These are phyloP conservation scores for Rhizopus delemar DNA, from an alignment of 371 early-diverging fungal genomes.

Conservation along the genomic window DNA sequence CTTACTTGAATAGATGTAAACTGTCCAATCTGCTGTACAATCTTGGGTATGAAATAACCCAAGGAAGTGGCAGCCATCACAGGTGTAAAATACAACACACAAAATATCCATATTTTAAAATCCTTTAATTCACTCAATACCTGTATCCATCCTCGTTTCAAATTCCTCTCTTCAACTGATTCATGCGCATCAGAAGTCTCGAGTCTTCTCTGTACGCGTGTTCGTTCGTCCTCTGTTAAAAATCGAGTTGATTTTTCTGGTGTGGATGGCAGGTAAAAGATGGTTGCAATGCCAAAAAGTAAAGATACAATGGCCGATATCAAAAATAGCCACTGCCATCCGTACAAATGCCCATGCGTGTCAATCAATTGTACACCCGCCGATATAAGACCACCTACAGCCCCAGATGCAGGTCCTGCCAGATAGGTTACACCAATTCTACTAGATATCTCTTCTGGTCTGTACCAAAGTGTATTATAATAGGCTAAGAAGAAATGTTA, in stretches of 20 bases:
- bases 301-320: slow-evolving; percentile 43
- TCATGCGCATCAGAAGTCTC: slow-evolving; percentile 8
- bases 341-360: slow-evolving; percentile 42
- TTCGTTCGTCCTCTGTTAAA: slow-evolving; percentile 40
- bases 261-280: slow-evolving; percentile 43
- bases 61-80: slow-evolving; percentile 56
- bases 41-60: slow-evolving; percentile 51
- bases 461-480: slow-evolving; percentile 53
- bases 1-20: slow-evolving; percentile 52
- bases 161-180: slow-evolving; percentile 8
- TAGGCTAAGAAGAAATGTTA: slow-evolving; percentile 30
- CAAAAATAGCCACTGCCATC: slow-evolving; percentile 54
- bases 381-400: slow-evolving; percentile 53
- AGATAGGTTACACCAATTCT: slow-evolving; percentile 52
- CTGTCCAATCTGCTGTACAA: slow-evolving; percentile 47
- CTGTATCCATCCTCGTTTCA: slow-evolving; percentile 23
- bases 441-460: slow-evolving; percentile 46
- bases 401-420: slow-evolving; percentile 53
- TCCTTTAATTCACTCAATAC: slow-evolving; percentile 35
- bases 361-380: slow-evolving; percentile 50
- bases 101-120: slow-evolving; percentile 51
- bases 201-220: slow-evolving; percentile 25
- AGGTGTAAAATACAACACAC: slow-evolving; percentile 48
- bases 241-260: slow-evolving; percentile 47
- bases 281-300: slow-evolving; percentile 44